Base-by-base conservation (phyloP, 352 stramenopile species). In the Thalassiosira exigua region DNA sequence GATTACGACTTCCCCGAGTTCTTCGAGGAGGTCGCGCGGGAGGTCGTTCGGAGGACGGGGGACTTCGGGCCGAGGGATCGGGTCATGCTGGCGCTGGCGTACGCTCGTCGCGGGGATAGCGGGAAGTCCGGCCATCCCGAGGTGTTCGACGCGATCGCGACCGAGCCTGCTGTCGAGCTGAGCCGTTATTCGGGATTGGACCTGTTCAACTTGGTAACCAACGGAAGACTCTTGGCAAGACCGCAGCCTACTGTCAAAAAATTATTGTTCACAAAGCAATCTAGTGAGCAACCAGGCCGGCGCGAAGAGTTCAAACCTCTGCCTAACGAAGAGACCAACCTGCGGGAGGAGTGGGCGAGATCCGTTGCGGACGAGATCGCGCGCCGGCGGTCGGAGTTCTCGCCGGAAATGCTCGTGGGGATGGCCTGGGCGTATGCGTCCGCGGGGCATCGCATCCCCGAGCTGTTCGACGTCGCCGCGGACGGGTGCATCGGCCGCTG, bases 161-260 rank as follows among this genome's bases (percentile, higher is more conserved):
- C 54, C 46, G 26, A 48, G 12, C 77, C 76, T 26, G 30, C 69
- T 39, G 41, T 41, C 7, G 39, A 77, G 22, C 29, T 80, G n/a
- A 53, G 42, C 42, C 51, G 50, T n/a, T 76, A 72, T 56, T 42
- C 26, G 17, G 32, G n/a, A 27, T 26, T 85, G 17, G 60, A 78
- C 46, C 48, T 79, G 33, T 81, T 80, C 58, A 85, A 81, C 51
- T 52, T 81, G 21, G 53, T 85, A 21, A 76, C 69, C 3, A 80
- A 78, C 46, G 65, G 36, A 12, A 80, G 75, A 39, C 46, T 64
- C 62, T 53, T 56, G 56, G 36, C 53, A 11, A 26, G n/a, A n/a
- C n/a, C n/a, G n/a, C n/a, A n/a, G n/a, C n/a, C n/a, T n/a, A n/a
- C n/a, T n/a, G n/a, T n/a, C n/a, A n/a, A n/a, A n/a, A n/a, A n/a